Evolutionary conservation across 192 early-diverging fungal species (phyloP).

Genomic region (Geranomyces michiganensis): DNA sequence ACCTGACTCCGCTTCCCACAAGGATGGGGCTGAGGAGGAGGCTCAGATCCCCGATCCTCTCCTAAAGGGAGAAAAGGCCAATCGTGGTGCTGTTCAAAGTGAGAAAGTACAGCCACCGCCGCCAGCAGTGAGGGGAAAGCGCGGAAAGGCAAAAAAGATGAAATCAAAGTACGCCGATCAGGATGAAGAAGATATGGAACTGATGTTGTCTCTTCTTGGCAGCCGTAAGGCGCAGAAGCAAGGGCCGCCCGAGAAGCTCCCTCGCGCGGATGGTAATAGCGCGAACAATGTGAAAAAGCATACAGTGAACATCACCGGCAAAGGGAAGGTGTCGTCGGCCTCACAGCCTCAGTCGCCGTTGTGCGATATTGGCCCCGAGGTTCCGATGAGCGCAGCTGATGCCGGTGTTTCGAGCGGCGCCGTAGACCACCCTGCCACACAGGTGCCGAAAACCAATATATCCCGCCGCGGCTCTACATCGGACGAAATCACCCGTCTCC

Average conservation of each 20-base stretch:
- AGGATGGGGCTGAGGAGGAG: too few relatives aligned
- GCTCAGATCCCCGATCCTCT: not conserved
- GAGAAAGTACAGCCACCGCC: constrained; percentile 37
- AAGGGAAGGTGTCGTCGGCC: not conserved
- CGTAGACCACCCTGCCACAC: not conserved
- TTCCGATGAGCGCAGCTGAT: not conserved
- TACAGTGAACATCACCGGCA: not conserved
- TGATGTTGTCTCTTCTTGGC: constrained; percentile 80
- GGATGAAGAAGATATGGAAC: constrained; percentile 87
- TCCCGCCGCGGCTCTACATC: constrained; percentile 15
- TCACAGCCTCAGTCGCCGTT: not conserved
- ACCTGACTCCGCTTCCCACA: too few relatives aligned
- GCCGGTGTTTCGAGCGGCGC: not conserved
- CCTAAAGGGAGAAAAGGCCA: not conserved
- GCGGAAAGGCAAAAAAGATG: constrained; percentile 85
- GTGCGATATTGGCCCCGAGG: not conserved
- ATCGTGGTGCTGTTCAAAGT: constrained; percentile 1
- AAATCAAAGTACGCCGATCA: constrained; percentile 95
- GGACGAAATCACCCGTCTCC: constrained; percentile 27
- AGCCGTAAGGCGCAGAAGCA: constrained; percentile 43
- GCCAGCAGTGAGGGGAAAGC: constrained; percentile 75
- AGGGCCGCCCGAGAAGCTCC: constrained; percentile 24
- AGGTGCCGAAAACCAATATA: not conserved
- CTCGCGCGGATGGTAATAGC: constrained; percentile 33
- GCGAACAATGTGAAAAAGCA: not conserved